Percentiles rank a stretch among this genome's conserved stretches.
phyloP scores from a whole-genome alignment of 495 filamentous ascomycete species.

The Neurospora sp. region DNA sequence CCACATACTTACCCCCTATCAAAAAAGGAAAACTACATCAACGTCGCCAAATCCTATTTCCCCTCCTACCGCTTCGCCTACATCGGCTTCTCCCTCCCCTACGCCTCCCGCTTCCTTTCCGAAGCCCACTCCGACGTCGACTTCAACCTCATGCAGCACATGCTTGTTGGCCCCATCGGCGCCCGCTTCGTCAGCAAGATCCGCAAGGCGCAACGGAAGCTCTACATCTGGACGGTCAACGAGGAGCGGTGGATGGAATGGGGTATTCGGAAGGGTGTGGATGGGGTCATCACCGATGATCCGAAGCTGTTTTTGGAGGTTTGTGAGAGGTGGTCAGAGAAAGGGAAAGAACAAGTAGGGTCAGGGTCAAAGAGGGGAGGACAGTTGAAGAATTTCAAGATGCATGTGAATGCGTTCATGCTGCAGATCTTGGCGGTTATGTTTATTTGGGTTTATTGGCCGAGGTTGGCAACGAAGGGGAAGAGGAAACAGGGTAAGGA shows the following conservation, averaged over 20 bases:
- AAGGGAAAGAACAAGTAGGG: neutral
- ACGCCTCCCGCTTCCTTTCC: constrained; percentile 57
- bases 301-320: constrained; percentile 38
- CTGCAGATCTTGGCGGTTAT: constrained; percentile 9
- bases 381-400: neutral
- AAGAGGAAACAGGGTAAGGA: neutral
- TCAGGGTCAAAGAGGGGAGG: neutral
- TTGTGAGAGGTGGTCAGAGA: constrained; percentile 14
- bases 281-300: constrained; percentile 50
- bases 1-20: constrained; percentile 1
- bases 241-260: constrained; percentile 63
- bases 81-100: constrained; percentile 59
- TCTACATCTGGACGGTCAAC: constrained; percentile 85
- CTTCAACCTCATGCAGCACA: constrained; percentile 63
- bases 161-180: constrained; percentile 55
- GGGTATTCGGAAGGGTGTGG: constrained; percentile 39
- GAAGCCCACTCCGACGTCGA: constrained; percentile 42
- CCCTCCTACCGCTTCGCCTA: constrained; percentile 58
- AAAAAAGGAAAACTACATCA: constrained; percentile 48
- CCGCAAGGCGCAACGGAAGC: constrained; percentile 38
- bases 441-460: constrained; percentile 9
- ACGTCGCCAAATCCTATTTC: constrained; percentile 47
- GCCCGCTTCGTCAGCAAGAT: constrained; percentile 52
- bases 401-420: constrained; percentile 12
- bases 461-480: constrained; percentile 3